These are phyloP conservation scores for Solanum habrochaites DNA, from an alignment of 257 asterid species.

Conservation along the genomic window DNA sequence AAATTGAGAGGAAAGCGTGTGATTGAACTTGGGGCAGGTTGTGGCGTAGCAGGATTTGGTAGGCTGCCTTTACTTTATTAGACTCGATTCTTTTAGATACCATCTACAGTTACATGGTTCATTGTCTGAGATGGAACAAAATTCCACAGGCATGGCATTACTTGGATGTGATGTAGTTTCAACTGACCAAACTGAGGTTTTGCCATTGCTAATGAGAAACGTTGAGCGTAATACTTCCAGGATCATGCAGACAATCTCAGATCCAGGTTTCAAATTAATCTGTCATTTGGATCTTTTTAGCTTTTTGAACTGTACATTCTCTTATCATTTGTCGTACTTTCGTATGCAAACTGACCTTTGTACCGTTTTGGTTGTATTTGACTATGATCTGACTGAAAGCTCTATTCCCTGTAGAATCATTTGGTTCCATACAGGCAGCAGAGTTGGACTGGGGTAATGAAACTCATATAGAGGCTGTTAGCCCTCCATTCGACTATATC, in stretches of 20 bases:
- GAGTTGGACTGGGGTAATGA: slow-evolving; percentile 88
- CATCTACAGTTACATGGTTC: not conserved
- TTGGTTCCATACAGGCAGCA: slow-evolving; percentile 73
- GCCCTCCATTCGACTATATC: slow-evolving; percentile 85
- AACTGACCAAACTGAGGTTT: slow-evolving; percentile 91
- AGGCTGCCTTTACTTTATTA: slow-evolving; percentile 1
- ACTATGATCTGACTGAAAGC: not conserved
- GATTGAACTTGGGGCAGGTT: slow-evolving; percentile 98
- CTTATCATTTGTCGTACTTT: not conserved
- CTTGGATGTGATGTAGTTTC: slow-evolving; percentile 88
- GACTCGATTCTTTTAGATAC: not conserved
- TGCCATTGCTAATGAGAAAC: slow-evolving; percentile 87
- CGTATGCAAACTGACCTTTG: not conserved
- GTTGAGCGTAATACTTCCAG: slow-evolving; percentile 78
- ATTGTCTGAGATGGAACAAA: not conserved
- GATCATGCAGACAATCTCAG: slow-evolving; percentile 50
- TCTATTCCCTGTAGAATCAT: slow-evolving; percentile 44
- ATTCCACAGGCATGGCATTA: slow-evolving; percentile 77
- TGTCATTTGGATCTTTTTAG: not conserved
- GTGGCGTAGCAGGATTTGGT: slow-evolving; percentile 99
- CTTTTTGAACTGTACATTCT: not conserved
- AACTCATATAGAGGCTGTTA: slow-evolving; percentile 71
- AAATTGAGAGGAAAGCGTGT: slow-evolving; percentile 89
- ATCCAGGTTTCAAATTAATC: slow-evolving; percentile 28
- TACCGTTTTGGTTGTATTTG: not conserved